These are phyloP conservation scores for Ogataea chonburiensis DNA, from an alignment of 805 yeast genomes.

Conservation along the genomic window DNA sequence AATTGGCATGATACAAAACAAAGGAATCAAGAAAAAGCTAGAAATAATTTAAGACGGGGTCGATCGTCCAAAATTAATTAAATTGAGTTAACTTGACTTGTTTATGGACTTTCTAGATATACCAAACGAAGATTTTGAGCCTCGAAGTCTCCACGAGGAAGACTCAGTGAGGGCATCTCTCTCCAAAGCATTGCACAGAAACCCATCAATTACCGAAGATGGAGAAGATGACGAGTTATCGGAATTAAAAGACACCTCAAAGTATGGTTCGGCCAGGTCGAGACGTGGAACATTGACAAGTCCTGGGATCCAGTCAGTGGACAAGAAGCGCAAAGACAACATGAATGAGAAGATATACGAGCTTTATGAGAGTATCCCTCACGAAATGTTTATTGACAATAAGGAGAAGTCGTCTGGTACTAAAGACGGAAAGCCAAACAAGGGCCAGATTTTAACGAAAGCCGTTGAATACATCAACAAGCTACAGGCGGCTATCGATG, in stretches of 20 bases:
- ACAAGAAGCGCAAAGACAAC: constrained; percentile 52
- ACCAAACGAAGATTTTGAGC: constrained; percentile 12
- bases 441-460: constrained; percentile 76
- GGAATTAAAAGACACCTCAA: constrained; percentile 8
- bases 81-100: not conserved
- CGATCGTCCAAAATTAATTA: constrained; percentile 4
- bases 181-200: constrained; percentile 20
- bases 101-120: constrained; percentile 12
- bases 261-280: constrained; percentile 13
- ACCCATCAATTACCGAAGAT: constrained; percentile 20
- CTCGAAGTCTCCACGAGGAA: constrained; percentile 3
- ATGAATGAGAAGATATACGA: constrained; percentile 60
- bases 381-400: constrained; percentile 39
- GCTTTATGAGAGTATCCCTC: constrained; percentile 34
- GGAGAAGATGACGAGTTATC: constrained; percentile 15
- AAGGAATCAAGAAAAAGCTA: constrained; percentile 8
- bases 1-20: constrained; percentile 39
- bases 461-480: constrained; percentile 69
- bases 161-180: constrained; percentile 21
- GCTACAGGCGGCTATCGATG: constrained; percentile 72
- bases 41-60: constrained; percentile 2
- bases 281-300: constrained; percentile 19
- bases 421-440: constrained; percentile 80
- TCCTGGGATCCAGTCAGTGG: constrained; percentile 30
- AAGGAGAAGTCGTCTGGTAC: constrained; percentile 60